Evolutionary conservation across 1,139 yeast species (phyloP).

Genomic region (Yamadazyma pseudoaaseri): DNA sequence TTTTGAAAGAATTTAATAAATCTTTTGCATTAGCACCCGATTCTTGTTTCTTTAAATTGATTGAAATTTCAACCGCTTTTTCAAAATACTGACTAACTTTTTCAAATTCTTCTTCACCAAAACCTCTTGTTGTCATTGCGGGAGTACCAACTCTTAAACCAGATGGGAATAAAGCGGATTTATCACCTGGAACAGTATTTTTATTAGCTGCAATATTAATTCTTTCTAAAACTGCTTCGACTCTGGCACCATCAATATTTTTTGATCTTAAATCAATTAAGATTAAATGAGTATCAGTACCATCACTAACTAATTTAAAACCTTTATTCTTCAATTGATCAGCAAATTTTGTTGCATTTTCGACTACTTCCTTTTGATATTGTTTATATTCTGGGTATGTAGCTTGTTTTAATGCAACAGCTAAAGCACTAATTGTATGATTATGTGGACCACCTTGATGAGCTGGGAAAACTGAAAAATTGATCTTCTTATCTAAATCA

Average conservation of each 20-base stretch:
- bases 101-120: slow-evolving; percentile 73
- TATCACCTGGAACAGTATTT: slow-evolving; percentile 95
- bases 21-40: slow-evolving; percentile 61
- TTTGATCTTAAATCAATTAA: slow-evolving; percentile 81
- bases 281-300: slow-evolving; percentile 93
- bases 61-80: slow-evolving; percentile 68
- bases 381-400: slow-evolving; percentile 78
- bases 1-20: slow-evolving; percentile 62
- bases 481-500: slow-evolving; percentile 86
- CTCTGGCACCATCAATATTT: slow-evolving; percentile 93
- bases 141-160: slow-evolving; percentile 98
- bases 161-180: slow-evolving; percentile 91
- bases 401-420: slow-evolving; percentile 93
- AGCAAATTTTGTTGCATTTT: slow-evolving; percentile 79
- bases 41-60: slow-evolving; percentile 58
- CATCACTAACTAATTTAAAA: slow-evolving; percentile 80
- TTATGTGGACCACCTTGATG: slow-evolving; percentile 99
- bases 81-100: slow-evolving; percentile 78
- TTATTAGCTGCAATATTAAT: slow-evolving; percentile 93
- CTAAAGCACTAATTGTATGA: slow-evolving; percentile 93
- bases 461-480: slow-evolving; percentile 97
- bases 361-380: slow-evolving; percentile 80
- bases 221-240: slow-evolving; percentile 86
- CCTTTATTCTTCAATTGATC: slow-evolving; percentile 64
- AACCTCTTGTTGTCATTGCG: slow-evolving; percentile 97